Base-by-base conservation (phyloP, 805 yeast species). In the Teunomyces cretensis region DNA sequence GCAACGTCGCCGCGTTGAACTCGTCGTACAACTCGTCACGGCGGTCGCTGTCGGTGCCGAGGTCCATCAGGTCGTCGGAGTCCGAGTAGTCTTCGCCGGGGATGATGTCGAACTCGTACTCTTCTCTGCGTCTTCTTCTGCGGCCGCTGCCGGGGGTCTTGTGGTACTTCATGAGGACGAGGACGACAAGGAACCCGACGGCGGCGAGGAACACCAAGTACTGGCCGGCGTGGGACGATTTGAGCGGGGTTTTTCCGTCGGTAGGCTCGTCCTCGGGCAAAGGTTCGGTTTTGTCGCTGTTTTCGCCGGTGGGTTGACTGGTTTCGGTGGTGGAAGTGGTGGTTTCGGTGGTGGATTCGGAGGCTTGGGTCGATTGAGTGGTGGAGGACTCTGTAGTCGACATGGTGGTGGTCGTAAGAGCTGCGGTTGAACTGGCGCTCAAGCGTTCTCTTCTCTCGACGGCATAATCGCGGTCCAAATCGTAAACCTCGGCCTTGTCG, bases 101-200 rank as follows among this genome's bases (percentile, higher is more conserved):
- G 37, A 86, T 86, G 39, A 86, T 81, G 58, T 86, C 95, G 57
- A 86, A 84, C 58, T 86, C 94, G 56, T 79, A 83, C 44, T 81
- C 80, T 32, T 83, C 89, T 55, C 84, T 80, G 56, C 84, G 80
- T 65, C 90, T 68, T 58, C 86, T 68, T 46, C 79, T 64, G 28
- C 65, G 54, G 12, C 67, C 56, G 45, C 65, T 61, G 11, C 72
- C 72, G 11, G 74, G 75, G 2, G 67, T 62, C 49, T 67, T 64
- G 52, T 69, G 75, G 58, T 62, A 62, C 65, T 67, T 56, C 78
- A 70, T 68, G 65, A 74, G 53, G 61, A 74, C 55, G 70, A 80
- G 50, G 63, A 70, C 57, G 68, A 64, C 49, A 66, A 69, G 57
- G 52, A 82, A 80, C 5, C 92, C 92, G 40, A 83, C 49, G 2